These are phyloP conservation scores for Pleurotus salmoneostramineus DNA, from an alignment of 768 basidiomycete genomes.

Conservation along the genomic window DNA sequence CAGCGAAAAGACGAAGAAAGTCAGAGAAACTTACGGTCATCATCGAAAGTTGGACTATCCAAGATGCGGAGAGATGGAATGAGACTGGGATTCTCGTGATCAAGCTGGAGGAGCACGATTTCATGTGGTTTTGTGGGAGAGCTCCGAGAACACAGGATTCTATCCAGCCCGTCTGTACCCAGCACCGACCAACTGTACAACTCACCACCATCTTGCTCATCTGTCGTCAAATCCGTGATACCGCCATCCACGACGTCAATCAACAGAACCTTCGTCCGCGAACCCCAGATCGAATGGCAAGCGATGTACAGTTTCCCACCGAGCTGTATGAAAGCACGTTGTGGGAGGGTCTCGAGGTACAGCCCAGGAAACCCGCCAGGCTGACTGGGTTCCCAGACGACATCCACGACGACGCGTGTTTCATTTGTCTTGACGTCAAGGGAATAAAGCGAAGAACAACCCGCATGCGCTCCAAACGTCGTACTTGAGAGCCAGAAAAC, in stretches of 20 bases:
- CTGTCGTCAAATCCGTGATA: slow-evolving; percentile 41
- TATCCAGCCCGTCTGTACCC: slow-evolving; percentile 37
- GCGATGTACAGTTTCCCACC: slow-evolving; percentile 26
- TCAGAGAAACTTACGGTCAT: slow-evolving; percentile 30
- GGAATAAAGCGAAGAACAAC: slow-evolving; percentile 46
- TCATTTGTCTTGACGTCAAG: slow-evolving; percentile 28
- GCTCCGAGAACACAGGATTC: slow-evolving; percentile 47
- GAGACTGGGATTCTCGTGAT: slow-evolving; percentile 9
- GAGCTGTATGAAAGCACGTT: slow-evolving; percentile 32
- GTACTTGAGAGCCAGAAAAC: slow-evolving; percentile 54
- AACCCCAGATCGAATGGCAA: slow-evolving; percentile 51
- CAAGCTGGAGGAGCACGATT: slow-evolving; percentile 43
- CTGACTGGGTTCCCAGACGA: slow-evolving; percentile 31
- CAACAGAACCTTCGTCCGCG: slow-evolving; percentile 44
- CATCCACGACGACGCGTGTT: slow-evolving; percentile 27
- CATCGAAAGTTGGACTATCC: slow-evolving; percentile 34
- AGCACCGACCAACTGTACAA: slow-evolving; percentile 55
- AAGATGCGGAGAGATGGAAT: slow-evolving; percentile 32
- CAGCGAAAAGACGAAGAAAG: background rate
- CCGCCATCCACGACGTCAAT: slow-evolving; percentile 37
- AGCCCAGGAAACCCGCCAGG: slow-evolving; percentile 56
- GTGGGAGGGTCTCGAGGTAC: slow-evolving; percentile 47
- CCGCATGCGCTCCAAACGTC: slow-evolving; percentile 57
- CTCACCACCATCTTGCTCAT: slow-evolving; percentile 13
- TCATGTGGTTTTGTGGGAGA: slow-evolving; percentile 42